Evolutionary conservation across 306 rosid species (phyloP).

Genomic region (Myrica gale): DNA sequence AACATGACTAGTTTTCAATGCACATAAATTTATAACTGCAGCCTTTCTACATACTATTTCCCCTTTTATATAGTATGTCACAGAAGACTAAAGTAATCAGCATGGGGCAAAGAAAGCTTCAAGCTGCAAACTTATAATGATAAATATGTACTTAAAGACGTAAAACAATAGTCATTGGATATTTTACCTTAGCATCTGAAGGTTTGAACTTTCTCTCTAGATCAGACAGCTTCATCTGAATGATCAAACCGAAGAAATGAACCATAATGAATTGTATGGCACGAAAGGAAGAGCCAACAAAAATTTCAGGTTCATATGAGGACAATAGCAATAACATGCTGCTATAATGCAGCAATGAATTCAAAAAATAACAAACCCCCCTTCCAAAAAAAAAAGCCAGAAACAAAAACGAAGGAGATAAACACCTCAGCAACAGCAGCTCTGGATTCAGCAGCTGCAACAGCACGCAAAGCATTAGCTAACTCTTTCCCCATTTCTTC

Average conservation of each 20-base stretch:
- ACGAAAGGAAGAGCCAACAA: neutral
- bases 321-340: neutral
- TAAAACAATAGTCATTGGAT: neutral
- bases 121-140: neutral
- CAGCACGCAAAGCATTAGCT: constrained; percentile 61
- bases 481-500: constrained; percentile 85
- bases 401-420: neutral
- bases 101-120: neutral
- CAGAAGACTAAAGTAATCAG: neutral
- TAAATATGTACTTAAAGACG: neutral
- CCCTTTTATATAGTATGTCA: neutral
- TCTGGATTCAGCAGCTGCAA: constrained; percentile 75
- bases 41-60: neutral
- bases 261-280: neutral
- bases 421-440: constrained; percentile 86
- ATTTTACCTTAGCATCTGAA: constrained; percentile 49
- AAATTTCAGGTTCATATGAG: neutral
- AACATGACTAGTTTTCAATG: neutral
- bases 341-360: neutral
- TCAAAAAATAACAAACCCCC: neutral
- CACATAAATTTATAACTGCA: neutral
- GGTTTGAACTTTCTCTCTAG: constrained; percentile 59
- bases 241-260: constrained; percentile 13
- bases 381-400: neutral
- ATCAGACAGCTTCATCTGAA: constrained; percentile 64